Conservation (phyloP, 805 yeast species). For the Candida ponderosae region DNA sequence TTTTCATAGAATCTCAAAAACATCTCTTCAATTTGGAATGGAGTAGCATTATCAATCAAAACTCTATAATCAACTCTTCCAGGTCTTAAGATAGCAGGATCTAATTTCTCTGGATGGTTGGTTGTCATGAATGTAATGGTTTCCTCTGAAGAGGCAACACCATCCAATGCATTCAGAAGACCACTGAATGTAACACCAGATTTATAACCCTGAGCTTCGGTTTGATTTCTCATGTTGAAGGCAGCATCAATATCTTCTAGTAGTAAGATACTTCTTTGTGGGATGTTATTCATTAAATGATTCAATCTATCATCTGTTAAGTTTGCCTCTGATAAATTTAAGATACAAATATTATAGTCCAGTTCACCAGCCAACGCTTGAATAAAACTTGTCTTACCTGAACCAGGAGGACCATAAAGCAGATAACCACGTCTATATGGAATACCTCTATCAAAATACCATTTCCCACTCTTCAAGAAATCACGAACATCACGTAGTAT, state of each 20-base stretch:
- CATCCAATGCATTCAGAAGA: slow-evolving; percentile 86
- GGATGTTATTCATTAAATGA: slow-evolving; percentile 93
- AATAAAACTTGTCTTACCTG: slow-evolving; percentile 92
- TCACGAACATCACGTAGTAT: slow-evolving; percentile 71
- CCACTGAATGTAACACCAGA: slow-evolving; percentile 97
- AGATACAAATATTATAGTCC: slow-evolving; percentile 90
- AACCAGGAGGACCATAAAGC: slow-evolving; percentile 95
- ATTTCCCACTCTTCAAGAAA: slow-evolving; percentile 69
- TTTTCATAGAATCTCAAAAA: slow-evolving; percentile 77
- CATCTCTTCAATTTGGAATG: slow-evolving; percentile 73
- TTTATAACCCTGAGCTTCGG: slow-evolving; percentile 66
- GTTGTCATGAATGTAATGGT: slow-evolving; percentile 97
- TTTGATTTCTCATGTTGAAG: slow-evolving; percentile 72
- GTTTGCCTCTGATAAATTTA: slow-evolving; percentile 85
- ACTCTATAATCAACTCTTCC: slow-evolving; percentile 89
- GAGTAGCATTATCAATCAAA: slow-evolving; percentile 80
- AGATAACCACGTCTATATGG: slow-evolving; percentile 95
- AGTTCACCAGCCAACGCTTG: slow-evolving; percentile 96
- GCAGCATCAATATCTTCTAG: slow-evolving; percentile 97
- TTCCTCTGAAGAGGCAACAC: slow-evolving; percentile 96
- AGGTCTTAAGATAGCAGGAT: slow-evolving; percentile 89
- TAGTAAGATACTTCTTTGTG: slow-evolving; percentile 76
- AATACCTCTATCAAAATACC: slow-evolving; percentile 96
- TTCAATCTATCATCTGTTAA: slow-evolving; percentile 91
- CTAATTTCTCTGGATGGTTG: slow-evolving; percentile 90